Conservation (phyloP, 2,329 filamentous ascomycete species). For the Paradendryphiella salina region DNA sequence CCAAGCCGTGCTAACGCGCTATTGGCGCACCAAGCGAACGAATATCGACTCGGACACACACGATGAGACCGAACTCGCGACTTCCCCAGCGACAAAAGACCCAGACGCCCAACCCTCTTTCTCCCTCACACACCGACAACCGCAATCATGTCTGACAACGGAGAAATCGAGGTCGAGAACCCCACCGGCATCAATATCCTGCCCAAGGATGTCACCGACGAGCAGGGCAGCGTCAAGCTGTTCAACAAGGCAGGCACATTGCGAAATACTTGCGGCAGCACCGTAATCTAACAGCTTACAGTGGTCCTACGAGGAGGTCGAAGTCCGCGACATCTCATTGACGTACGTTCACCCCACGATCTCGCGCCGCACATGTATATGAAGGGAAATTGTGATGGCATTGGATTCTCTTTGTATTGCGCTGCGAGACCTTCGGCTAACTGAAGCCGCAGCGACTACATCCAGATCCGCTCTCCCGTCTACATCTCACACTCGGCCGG, state of each 20-base stretch:
- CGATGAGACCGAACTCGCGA: slow-evolving; percentile 15
- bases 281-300: slow-evolving; percentile 23
- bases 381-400: slow-evolving; percentile 17
- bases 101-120: slow-evolving; percentile 29
- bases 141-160: slow-evolving; percentile 77
- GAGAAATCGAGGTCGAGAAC: slow-evolving; percentile 90
- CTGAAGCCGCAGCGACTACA: slow-evolving; percentile 79
- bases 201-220: slow-evolving; percentile 87
- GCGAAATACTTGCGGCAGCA: slow-evolving; percentile 7
- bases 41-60: slow-evolving; percentile 22
- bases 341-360: slow-evolving; percentile 69
- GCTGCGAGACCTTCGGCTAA: slow-evolving; percentile 40
- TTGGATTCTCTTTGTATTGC: slow-evolving; percentile 20
- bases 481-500: slow-evolving; percentile 99
- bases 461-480: slow-evolving; percentile 98
- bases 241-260: slow-evolving; percentile 72
- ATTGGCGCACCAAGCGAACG: slow-evolving; percentile 24
- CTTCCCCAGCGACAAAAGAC: slow-evolving; percentile 38
- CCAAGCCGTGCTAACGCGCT: slow-evolving; percentile 22
- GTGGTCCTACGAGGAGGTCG: slow-evolving; percentile 98
- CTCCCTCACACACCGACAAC: slow-evolving; percentile 30
- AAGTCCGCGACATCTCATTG: slow-evolving; percentile 99
- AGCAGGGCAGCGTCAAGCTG: slow-evolving; percentile 91
- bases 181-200: slow-evolving; percentile 76
- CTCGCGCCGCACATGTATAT: slow-evolving; percentile 14